Base-by-base conservation (phyloP, 2,329 filamentous ascomycete genomes). In the Fusarium sarcochroum region DNA sequence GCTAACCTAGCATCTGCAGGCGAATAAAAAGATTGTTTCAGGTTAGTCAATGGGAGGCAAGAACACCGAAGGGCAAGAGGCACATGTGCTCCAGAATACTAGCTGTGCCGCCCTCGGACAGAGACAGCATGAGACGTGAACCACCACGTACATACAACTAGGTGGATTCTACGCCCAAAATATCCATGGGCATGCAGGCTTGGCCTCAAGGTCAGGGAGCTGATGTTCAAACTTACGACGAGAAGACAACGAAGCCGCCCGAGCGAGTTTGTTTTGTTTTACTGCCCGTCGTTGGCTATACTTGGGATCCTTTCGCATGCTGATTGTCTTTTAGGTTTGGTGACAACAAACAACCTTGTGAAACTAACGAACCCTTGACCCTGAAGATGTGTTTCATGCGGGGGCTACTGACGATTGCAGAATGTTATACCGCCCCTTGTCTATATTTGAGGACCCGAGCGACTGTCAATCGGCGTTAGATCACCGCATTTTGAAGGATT, bases 21-120 rank as follows among this genome's bases (percentile, higher is more conserved):
- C 55, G 52, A 71, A 58, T 59, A 32, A 70, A 72, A 57, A 70
- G 38, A 44, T 44, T 63, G 72, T 74, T 74, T 74, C 72, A 74
- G 72, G 72, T 74, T 48, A 64, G 66, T 51, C 69, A 50, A 65
- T 61, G 61, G 57, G 37, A 34, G 47, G 44, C 25, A 56, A 58
- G 45, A 69, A 21, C 45, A 49, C 57, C 62, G 38, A 62, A 42
- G 40, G 41, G 15, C 49, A 47, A 48, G 46, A 52, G 49, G 62
- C 50, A 58, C 45, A 45, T 63, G 25, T 38, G 42, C 44, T 53
- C 41, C n/a, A 62, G 42, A 47, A 51, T 46, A 55, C 42, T n/a
- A 64, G 38, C 48, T 49, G 44, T 61, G 63, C 67, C 54, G 35
- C 63, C 47, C 46, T 52, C 52, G 41, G 63, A 38, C 61, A 56